phyloP scores from a whole-genome alignment of 1,284 basidiomycete species.

The Tylopilus sp. region DNA sequence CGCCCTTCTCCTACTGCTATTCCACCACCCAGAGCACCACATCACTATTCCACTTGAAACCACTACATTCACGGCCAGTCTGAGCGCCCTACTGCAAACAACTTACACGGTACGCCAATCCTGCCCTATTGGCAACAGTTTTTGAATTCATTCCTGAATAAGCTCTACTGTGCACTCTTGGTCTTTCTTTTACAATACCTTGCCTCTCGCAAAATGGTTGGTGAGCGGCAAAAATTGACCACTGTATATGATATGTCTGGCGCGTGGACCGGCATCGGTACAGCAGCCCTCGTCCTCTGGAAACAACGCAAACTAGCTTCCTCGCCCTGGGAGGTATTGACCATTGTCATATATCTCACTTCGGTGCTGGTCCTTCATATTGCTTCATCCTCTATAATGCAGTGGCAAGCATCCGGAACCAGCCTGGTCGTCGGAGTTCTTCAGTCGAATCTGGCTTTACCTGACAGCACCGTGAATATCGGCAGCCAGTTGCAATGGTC shows the following conservation, averaged over 20 bases:
- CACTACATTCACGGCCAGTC: neutral
- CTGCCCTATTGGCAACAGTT: too few species aligned
- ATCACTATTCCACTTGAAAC: neutral
- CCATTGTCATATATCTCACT: conserved; percentile 16
- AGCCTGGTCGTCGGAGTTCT: conserved; percentile 15
- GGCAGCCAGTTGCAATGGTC: conserved; percentile 13
- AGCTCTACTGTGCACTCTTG: conserved; percentile 26
- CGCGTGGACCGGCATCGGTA: conserved; percentile 35
- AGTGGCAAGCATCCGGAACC: too few species aligned
- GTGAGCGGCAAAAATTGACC: conserved; percentile 22
- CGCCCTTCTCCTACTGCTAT: neutral
- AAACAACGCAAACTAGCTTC: conserved; percentile 22
- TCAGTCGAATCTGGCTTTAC: conserved; percentile 20
- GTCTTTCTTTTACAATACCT: conserved; percentile 22
- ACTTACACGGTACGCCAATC: too few species aligned
- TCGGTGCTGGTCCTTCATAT: conserved; percentile 29
- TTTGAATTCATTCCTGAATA: too few species aligned
- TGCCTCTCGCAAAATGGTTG: conserved; percentile 4
- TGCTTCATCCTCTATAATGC: too few species aligned
- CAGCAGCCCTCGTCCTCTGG: conserved; percentile 25
- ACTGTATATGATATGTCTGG: conserved; percentile 25
- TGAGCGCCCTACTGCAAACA: conserved; percentile 5
- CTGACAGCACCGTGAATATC: conserved; percentile 10
- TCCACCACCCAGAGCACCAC: neutral
- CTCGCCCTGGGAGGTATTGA: conserved; percentile 1